phyloP scores from a whole-genome alignment of 257 asterid species.

The Solanum microdontum region DNA sequence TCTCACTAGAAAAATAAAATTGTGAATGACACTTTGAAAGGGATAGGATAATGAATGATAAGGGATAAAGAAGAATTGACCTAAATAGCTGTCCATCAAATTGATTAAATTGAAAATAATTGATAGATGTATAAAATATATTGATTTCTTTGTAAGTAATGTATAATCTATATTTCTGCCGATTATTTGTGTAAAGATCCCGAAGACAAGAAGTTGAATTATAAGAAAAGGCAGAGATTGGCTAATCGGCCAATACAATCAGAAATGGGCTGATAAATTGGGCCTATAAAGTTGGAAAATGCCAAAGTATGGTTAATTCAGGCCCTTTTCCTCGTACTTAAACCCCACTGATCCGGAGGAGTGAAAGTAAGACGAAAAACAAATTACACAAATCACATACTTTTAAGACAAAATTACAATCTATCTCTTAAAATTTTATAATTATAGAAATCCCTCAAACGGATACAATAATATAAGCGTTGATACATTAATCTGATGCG shows the following conservation, averaged over 20 bases:
- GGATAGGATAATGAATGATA: not conserved
- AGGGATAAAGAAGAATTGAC: not conserved
- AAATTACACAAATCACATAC: too few species aligned
- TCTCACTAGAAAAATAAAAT: not conserved
- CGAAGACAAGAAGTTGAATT: not conserved
- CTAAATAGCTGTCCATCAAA: not conserved
- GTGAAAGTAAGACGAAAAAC: not conserved
- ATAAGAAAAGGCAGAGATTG: not conserved
- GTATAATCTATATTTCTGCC: not conserved
- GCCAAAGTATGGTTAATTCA: not conserved
- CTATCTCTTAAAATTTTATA: too few species aligned
- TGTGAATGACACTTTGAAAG: not conserved
- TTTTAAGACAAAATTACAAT: not conserved
- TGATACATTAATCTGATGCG: too few species aligned
- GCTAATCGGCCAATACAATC: not conserved
- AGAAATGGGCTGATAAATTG: not conserved
- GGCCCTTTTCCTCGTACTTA: not conserved
- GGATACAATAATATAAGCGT: too few species aligned
- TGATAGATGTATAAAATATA: not conserved
- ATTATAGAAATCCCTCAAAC: too few species aligned
- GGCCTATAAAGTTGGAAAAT: not conserved
- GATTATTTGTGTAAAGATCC: not conserved
- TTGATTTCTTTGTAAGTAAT: not conserved
- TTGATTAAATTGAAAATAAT: not conserved
- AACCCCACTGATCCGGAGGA: not conserved